Percentiles rank a stretch among this genome's conserved stretches.
These are phyloP conservation scores for Botryotinia calthae DNA, from an alignment of 2,329 filamentous ascomycete species.

Conservation along the genomic window DNA sequence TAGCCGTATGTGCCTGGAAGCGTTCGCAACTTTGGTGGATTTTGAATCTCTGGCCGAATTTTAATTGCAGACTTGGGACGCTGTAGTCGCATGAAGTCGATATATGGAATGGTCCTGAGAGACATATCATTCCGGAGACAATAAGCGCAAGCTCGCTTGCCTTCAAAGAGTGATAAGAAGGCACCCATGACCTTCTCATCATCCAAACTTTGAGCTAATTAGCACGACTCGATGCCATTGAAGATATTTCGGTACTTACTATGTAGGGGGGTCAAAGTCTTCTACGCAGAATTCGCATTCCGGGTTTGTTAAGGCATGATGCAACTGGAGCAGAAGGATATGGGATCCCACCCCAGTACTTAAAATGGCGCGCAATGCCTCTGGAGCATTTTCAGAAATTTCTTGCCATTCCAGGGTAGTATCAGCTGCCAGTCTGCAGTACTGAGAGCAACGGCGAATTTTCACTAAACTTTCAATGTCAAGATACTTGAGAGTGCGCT, in stretches of 20 bases:
- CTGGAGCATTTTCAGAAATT: background rate
- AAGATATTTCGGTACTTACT: background rate
- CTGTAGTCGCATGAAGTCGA: background rate
- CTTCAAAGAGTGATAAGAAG: slow-evolving; percentile 24
- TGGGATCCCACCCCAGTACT: background rate
- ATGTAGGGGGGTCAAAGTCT: background rate
- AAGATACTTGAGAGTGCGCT: background rate
- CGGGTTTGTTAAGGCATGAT: slow-evolving; percentile 2
- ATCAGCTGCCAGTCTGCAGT: background rate
- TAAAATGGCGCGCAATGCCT: slow-evolving; percentile 2
- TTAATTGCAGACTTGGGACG: background rate
- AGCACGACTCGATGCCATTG: background rate
- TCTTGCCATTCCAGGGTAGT: background rate
- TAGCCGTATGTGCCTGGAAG: background rate
- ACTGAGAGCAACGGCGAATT: background rate
- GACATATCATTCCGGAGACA: slow-evolving; percentile 23
- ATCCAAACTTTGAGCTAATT: background rate
- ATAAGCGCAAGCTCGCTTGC: slow-evolving; percentile 24
- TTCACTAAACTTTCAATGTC: background rate
- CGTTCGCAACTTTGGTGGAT: background rate
- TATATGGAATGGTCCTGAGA: slow-evolving; percentile 1
- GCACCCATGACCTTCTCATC: slow-evolving; percentile 7
- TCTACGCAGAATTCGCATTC: background rate
- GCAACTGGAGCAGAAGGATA: background rate
- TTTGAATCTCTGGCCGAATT: background rate